phyloP scores from a whole-genome alignment of 129 eudicot genomes.

The Erigeron canadensis region DNA sequence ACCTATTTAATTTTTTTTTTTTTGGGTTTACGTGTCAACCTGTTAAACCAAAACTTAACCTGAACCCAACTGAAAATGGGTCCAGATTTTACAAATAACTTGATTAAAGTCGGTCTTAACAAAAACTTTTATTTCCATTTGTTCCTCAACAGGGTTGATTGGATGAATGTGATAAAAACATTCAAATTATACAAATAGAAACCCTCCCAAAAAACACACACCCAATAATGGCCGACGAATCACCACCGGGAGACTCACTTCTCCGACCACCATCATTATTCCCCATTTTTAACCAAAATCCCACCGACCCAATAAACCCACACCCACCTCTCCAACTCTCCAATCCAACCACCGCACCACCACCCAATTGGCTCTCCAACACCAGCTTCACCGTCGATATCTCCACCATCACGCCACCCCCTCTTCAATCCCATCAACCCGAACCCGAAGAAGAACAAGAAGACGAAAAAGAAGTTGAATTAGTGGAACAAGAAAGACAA shows the following conservation, averaged over 20 bases:
- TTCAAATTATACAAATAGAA: neutral
- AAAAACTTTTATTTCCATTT: too few relatives aligned
- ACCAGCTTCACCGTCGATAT: slow-evolving; percentile 80
- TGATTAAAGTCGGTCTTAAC: too few relatives aligned
- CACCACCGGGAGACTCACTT: neutral
- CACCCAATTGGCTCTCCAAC: slow-evolving; percentile 62
- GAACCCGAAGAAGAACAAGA: slow-evolving; percentile 25
- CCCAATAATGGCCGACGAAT: slow-evolving; percentile 34
- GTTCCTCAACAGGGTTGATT: too few relatives aligned
- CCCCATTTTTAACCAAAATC: slow-evolving; percentile 40
- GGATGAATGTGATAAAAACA: too few relatives aligned
- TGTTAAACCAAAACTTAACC: too few relatives aligned
- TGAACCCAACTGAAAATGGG: too few relatives aligned
- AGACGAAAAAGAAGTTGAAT: slow-evolving; percentile 15
- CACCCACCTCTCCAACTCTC: slow-evolving; percentile 13
- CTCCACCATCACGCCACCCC: slow-evolving; percentile 56
- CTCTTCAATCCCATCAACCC: slow-evolving; percentile 26
- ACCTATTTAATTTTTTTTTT: too few relatives aligned
- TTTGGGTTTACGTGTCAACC: too few relatives aligned
- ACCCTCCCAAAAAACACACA: slow-evolving; percentile 14
- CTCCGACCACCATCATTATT: slow-evolving; percentile 22
- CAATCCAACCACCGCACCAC: slow-evolving; percentile 8
- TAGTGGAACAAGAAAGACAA: slow-evolving; percentile 3
- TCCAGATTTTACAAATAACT: too few relatives aligned
- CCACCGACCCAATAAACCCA: slow-evolving; percentile 19